Base-by-base conservation (phyloP, 768 basidiomycete genomes). In the Naganishia friedmannii region DNA sequence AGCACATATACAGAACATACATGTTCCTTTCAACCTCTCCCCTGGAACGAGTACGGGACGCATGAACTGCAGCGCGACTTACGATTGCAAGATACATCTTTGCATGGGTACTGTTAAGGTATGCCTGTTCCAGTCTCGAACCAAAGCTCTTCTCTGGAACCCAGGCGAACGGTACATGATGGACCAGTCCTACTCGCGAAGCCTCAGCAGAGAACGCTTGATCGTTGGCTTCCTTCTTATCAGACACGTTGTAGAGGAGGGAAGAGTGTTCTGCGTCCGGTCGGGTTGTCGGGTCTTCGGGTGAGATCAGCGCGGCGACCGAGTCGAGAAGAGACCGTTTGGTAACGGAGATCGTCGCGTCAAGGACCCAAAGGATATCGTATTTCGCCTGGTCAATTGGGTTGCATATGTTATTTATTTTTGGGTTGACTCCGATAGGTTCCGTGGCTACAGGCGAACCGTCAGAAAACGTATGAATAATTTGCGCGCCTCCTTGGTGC, bases 21-120 rank as follows among this genome's bases (percentile, higher is more conserved):
- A 37, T 37, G 12, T 42, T 42, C 9, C 15, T 5, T 17, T 42
- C 42, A 42, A 13, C 42, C 2, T 42, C 2, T 42, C 15, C 2
- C 15, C 15, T 37, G 15, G 42, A 37, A 37, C 17, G 23, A 31
- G n/a, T 29, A n/a, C 2, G 23, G 42, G n/a, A n/a, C 34, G 5
- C 13, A n/a, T 37, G 2, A 12, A 15, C 48, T 6, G 46, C 15
- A 37, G 6, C 34, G 34, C 45, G 46, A 74, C 78, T 75, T 54
- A 80, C 78, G 78, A 97, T 92, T 12, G 93, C 93, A 65, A 97
- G 85, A 76, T 98, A 97, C 90, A 97, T 93, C 82, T 94, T 98
- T 29, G 95, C 92, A 76, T 98, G 96, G 71, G 92, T 97, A 5
- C 93, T 95, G 80, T 97, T 97, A 69, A 99, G 83, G 80, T 95